Evolutionary conservation across 169 alveolate genomes (phyloP), one percentile per base, ranked within the genome.

Genomic region (Plasmodium knowlesi): DNA sequence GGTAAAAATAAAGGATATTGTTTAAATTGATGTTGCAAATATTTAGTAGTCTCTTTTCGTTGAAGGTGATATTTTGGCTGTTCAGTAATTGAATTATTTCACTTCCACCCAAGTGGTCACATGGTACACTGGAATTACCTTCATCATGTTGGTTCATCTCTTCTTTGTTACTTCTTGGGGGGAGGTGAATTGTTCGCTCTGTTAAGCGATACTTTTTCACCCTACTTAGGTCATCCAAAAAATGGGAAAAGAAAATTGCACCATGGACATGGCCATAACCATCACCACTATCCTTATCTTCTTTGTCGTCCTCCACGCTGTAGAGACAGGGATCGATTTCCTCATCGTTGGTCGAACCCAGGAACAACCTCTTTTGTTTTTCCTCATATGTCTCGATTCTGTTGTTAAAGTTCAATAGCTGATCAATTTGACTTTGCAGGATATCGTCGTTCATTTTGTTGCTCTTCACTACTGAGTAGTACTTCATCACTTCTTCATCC

Each of bases 401-500:
- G 46, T 80, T 89, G n/a, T 80, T 89, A 28, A 39, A 61, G 46
- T 89, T 54, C 39, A 89, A 50, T 25, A 89, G 73, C n/a, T 57
- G 67, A 2, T 89, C 83, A 89, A 89, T 89, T 80, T 89, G 41
- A 6, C n/a, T 79, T 10, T 89, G 88, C 50, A 89, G 67, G 80
- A 28, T 43, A 5, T 78, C 50, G 12, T 89, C 94, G 73, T 78
- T 61, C 39, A 41, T 57, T 80, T 81, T 89, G 85, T 80, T 80
- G 34, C 57, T 67, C 54, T 80, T 89, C 30, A 81, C 90, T 3
- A 89, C 53, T 22, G 80, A 14, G 53, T 80, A 89, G 70, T 89
- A 89, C 82, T 89, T 89, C 79, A 89, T 79, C 41, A 89, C 90
- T 28, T 89, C 94, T n/a, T 89, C 94, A 5, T 89, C 82, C 6